Evolutionary conservation across 352 stramenopile species (phyloP), one percentile per base, ranked within the genome.

Genomic region (Elongisporangium anandrum): DNA sequence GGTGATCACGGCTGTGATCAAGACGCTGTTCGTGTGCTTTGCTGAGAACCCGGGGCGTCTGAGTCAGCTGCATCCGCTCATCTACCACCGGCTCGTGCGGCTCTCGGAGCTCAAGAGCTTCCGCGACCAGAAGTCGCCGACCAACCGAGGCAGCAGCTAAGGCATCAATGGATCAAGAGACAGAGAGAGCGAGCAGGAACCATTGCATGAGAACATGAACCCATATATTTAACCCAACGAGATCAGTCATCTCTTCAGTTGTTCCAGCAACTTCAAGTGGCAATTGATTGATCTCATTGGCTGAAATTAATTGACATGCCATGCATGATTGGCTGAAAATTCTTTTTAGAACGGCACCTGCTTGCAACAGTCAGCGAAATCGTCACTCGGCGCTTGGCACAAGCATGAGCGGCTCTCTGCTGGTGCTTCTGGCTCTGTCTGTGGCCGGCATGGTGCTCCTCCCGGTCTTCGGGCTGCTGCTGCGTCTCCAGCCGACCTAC

Each of bases 1-100:
- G 63, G 74, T 90, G 47, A 73, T 92, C 24, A 70, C 72, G 13
- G 81, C 82, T 0, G 80, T 90, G 20, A 89, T 94, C 61, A 94
- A 95, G 73, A 94, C 86, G 22, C 64, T 95, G 19, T 95, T 92
- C 60, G 81, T 95, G 45, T 95, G 86, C 72, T 95, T 95, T 56
- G 84, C 86, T 3, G 81, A 94, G 68, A 88, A 90, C 57, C 86
- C 86, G 20, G 74, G 64, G 20, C 81, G 82, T 13, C 64, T 95
- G 45, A 93, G 79, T 50, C 81, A 93, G 68, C 68, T 94, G 21
- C 81, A 95, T 57, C 84, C 86, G 52, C 75, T 95, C 24, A 94
- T 95, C 61, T 95, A 95, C 69, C 86, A 95, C 64, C 81, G 84
- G 39, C 92, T 92, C 58, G 79, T 91, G 54, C 80, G 86, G 10